Base-by-base conservation (phyloP, 331 rosid species). In the Saraca asoca region DNA sequence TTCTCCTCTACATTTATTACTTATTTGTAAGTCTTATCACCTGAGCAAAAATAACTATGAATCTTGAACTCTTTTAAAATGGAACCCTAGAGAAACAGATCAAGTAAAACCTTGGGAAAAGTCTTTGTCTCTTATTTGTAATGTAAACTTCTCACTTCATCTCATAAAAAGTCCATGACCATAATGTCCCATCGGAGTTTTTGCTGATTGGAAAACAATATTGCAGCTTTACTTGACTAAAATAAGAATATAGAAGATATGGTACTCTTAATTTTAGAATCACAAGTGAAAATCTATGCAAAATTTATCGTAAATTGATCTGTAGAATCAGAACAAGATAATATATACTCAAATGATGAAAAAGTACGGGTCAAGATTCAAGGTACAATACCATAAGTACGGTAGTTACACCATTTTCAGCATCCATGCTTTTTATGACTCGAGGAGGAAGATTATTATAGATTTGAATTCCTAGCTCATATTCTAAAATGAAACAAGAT, bases 361-460 rank as follows among this genome's bases (percentile, higher is more conserved):
- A 24, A 68, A 37, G n/a, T n/a, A n/a, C n/a, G n/a, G n/a, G n/a
- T 1, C 18, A 60, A 58, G 51, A 43, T 20, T 24, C 31, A 24
- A 24, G 31, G 31, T 24, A 24, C 31, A 24, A 29, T 85, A 92
- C 98, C 98, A 75, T 81, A n/a, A n/a, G n/a, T n/a, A n/a, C n/a
- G n/a, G n/a, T n/a, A n/a, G n/a, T n/a, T n/a, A n/a, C n/a, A n/a
- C n/a, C n/a, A n/a, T n/a, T n/a, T n/a, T n/a, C n/a, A n/a, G n/a
- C n/a, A n/a, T n/a, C n/a, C n/a, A n/a, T n/a, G n/a, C n/a, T n/a
- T n/a, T n/a, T n/a, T n/a, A n/a, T n/a, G n/a, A n/a, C n/a, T n/a
- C n/a, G n/a, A n/a, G n/a, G n/a, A n/a, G n/a, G n/a, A n/a, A n/a
- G n/a, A n/a, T n/a, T n/a, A n/a, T n/a, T n/a, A n/a, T n/a, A n/a